Evolutionary conservation across 768 basidiomycete genomes (phyloP), one percentile per base, ranked within the genome.

Genomic region (Lactifluus echinatus): DNA sequence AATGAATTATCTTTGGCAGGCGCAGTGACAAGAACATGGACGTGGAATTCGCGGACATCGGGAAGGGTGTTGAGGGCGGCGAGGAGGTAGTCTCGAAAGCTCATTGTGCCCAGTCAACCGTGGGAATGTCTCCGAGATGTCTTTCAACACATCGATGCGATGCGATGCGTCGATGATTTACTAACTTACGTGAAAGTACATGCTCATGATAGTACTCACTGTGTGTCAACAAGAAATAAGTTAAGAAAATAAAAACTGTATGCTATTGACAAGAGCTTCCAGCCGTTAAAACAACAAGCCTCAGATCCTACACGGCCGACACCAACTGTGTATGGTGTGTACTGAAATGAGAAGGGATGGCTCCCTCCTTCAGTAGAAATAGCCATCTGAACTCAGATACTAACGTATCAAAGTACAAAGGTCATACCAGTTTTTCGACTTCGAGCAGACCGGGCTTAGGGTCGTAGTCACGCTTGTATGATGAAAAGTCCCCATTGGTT

Each of bases 11-110:
- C 79, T 67, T 87, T 90, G 48, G 81, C 74, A 10, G 87, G 82
- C 0, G 82, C 70, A 2, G 89, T 82, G 37, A 82, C 75, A 55
- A 93, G 82, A 55, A 84, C 82, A 65, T 92, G 87, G 50, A 92
- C 53, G 67, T 89, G 85, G 65, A 89, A 83, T 59, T 78, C 75
- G 48, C 58, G 58, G 21, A 55, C 48, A 14, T 42, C 53, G 34
- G 58, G 34, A 17, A 59, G 58, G 31, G 21, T 21, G 26, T 26
- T 36, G 33, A 53, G 42, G 21, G 58, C 53, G 23, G 33, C 36
- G 53, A 59, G 58, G 53, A 59, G 47, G 43, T 53, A 31, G 31
- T 58, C 52, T 43, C 57, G 57, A 44, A 59, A 12, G 53, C 29
- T 55, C 58, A 55, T 50, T 45, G 57, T 53, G 52, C 33, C 28